A percentile compares a stretch with the other conserved stretches of the same genome.
Evolutionary conservation across 257 asterid species (phyloP).

Genomic region (Nicotiana noctiflora): DNA sequence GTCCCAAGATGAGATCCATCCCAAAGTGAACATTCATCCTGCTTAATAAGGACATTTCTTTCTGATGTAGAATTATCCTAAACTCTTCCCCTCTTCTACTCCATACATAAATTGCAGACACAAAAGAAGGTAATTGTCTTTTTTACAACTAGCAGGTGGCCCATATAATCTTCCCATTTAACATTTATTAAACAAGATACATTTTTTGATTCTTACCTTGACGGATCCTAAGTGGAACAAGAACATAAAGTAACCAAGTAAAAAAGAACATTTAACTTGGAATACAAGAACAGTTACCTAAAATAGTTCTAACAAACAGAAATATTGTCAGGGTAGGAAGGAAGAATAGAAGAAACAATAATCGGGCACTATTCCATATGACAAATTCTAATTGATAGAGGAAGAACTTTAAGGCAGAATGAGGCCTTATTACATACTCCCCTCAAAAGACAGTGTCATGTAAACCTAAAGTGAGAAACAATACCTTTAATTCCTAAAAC

Average conservation of each 20-base stretch:
- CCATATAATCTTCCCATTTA: no score
- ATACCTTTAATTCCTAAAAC: neutral
- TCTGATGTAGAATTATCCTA: neutral
- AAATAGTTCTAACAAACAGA: no score
- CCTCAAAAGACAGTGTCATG: neutral
- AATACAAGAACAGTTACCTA: no score
- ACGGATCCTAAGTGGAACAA: no score
- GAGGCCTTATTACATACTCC: neutral
- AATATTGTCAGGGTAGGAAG: neutral
- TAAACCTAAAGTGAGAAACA: neutral
- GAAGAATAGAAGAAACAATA: neutral
- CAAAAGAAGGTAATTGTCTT: no score
- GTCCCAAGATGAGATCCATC: neutral
- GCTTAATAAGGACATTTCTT: neutral
- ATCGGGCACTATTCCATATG: neutral
- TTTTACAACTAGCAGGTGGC: no score
- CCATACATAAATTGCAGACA: neutral
- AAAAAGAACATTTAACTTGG: no score
- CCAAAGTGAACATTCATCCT: neutral
- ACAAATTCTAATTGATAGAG: neutral
- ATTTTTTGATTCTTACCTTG: no score
- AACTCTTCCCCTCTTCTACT: neutral
- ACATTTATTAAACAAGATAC: no score
- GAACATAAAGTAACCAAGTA: no score
- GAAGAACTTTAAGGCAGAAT: neutral